phyloP scores from a whole-genome alignment of 176 grass and related monocot species.

The Oryza longistaminata region DNA sequence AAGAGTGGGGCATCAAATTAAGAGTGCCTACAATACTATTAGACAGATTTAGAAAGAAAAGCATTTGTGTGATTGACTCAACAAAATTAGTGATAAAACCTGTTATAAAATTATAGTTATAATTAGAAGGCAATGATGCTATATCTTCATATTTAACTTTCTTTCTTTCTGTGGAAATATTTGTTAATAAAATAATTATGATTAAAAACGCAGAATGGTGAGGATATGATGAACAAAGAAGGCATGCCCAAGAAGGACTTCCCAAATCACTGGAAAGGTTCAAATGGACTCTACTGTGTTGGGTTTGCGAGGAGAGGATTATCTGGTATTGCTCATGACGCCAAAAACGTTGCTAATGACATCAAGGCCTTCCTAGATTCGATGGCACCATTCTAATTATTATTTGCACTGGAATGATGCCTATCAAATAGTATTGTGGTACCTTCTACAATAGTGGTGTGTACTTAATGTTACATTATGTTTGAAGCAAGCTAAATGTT shows the following conservation, averaged over 20 bases:
- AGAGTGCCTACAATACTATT: neutral
- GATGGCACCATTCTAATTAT: neutral
- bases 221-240: conserved; percentile 36
- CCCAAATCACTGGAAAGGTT: conserved; percentile 71
- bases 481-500: neutral
- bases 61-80: neutral
- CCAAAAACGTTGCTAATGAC: conserved; percentile 49
- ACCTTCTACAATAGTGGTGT: neutral
- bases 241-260: conserved; percentile 51
- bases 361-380: conserved; percentile 36
- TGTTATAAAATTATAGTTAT: neutral
- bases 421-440: neutral
- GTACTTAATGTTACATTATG: neutral
- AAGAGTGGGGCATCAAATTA: neutral
- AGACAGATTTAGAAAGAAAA: neutral
- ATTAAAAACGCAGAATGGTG: conserved; percentile 36
- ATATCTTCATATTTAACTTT: neutral
- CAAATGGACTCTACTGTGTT: conserved; percentile 55
- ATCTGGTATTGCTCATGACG: conserved; percentile 50
- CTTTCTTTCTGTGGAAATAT: neutral
- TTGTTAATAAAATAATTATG: neutral
- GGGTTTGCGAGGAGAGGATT: conserved; percentile 58
- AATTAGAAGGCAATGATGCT: neutral
- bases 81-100: neutral
- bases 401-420: neutral